These are phyloP conservation scores for Macrotyloma uniflorum DNA, from an alignment of 306 rosid species.

Conservation along the genomic window DNA sequence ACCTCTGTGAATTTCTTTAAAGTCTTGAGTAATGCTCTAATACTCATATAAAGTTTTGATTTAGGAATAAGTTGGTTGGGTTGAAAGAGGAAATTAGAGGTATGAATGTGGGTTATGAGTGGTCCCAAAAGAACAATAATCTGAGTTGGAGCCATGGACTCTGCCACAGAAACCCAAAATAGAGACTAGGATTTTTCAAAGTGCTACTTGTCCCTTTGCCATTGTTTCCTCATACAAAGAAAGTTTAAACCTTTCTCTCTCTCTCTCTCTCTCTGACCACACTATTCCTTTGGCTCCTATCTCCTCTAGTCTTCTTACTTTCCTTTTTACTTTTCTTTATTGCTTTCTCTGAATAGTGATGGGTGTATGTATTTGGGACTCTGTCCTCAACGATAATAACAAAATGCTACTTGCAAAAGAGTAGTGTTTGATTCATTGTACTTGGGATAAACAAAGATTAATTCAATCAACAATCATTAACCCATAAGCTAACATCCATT, in stretches of 20 bases:
- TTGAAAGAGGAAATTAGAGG: not conserved
- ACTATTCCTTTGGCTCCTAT: constrained; percentile 25
- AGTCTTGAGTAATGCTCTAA: no score
- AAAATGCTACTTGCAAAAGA: constrained; percentile 29
- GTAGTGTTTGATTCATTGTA: constrained; percentile 35
- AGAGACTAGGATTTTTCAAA: constrained; percentile 5
- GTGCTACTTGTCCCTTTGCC: constrained; percentile 31
- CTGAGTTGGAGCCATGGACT: constrained; percentile 27
- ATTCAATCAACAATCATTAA: constrained; percentile 23
- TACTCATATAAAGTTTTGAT: no score
- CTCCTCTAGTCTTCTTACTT: not conserved
- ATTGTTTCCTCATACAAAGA: constrained; percentile 31
- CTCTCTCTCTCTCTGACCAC: no score
- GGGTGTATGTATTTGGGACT: constrained; percentile 37
- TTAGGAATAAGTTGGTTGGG: no score
- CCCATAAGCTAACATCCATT: not conserved
- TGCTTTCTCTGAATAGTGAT: constrained; percentile 17
- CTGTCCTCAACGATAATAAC: constrained; percentile 32
- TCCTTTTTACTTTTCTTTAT: not conserved
- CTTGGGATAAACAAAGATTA: constrained; percentile 24
- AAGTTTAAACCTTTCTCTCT: constrained; percentile 1
- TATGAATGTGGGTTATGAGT: not conserved
- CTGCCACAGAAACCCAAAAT: constrained; percentile 22
- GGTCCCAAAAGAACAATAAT: constrained; percentile 25
- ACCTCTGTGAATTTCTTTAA: no score